A percentile compares a stretch with the other conserved stretches of the same genome.
Conservation (phyloP, 2,329 filamentous ascomycete species). For the Neurospora crassa region DNA sequence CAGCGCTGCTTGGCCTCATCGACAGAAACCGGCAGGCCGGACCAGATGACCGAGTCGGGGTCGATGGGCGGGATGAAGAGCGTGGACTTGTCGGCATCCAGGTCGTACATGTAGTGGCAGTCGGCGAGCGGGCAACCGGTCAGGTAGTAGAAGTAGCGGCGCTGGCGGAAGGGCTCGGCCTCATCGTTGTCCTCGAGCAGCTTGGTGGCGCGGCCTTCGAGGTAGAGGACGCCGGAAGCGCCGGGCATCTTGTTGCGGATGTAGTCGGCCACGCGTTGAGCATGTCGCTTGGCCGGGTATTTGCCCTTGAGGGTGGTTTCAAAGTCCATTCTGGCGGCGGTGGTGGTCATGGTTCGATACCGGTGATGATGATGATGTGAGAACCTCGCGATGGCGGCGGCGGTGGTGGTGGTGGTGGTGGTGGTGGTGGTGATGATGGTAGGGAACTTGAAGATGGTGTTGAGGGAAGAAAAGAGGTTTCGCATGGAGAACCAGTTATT, state of each 20-base stretch:
- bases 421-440: not conserved
- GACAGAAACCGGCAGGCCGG: conserved; percentile 69
- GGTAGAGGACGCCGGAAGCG: conserved; percentile 66
- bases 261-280: conserved; percentile 70
- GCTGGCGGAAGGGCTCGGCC: conserved; percentile 73
- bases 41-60: conserved; percentile 87
- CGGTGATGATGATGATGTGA: not conserved
- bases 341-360: not conserved
- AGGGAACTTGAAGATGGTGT: not conserved
- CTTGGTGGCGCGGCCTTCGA: conserved; percentile 74
- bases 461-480: not conserved
- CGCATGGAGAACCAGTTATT: not conserved
- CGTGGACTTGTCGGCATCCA: conserved; percentile 60
- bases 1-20: conserved; percentile 68
- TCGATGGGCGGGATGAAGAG: conserved; percentile 88
- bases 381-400: not conserved
- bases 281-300: conserved; percentile 81
- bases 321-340: conserved; percentile 23
- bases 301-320: conserved; percentile 49
- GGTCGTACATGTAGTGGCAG: conserved; percentile 72
- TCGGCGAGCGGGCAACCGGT: conserved; percentile 77
- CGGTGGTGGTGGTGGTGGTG: not conserved
- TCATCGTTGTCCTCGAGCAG: conserved; percentile 87
- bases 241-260: conserved; percentile 59
- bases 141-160: conserved; percentile 90